phyloP scores from a whole-genome alignment of 257 asterid species.

The Solanum bukasovii region DNA sequence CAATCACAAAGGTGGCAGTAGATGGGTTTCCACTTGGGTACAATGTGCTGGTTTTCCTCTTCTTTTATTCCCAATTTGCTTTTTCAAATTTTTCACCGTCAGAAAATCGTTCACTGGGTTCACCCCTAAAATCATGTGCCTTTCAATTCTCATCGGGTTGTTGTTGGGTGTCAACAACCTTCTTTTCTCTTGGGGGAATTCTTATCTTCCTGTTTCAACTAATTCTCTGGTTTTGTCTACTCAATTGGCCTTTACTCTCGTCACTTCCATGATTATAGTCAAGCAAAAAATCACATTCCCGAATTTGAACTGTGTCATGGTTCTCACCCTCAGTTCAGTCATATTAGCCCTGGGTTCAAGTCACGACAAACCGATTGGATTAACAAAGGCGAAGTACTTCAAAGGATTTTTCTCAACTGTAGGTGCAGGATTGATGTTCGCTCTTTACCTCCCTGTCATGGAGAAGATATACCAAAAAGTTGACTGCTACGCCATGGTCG shows the following conservation, averaged over 20 bases:
- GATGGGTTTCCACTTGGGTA: slow-evolving; percentile 73
- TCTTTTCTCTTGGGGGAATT: slow-evolving; percentile 50
- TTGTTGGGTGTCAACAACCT: slow-evolving; percentile 50
- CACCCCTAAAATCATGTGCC: background rate
- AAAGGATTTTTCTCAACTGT: slow-evolving; percentile 46
- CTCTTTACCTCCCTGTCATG: slow-evolving; percentile 65
- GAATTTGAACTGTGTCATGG: slow-evolving; percentile 57
- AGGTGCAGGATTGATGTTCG: slow-evolving; percentile 56
- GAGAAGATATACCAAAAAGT: slow-evolving; percentile 41
- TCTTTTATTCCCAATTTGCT: slow-evolving; percentile 28
- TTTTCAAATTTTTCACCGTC: slow-evolving; percentile 24
- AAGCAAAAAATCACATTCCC: slow-evolving; percentile 40
- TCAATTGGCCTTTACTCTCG: slow-evolving; percentile 50
- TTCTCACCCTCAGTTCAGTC: slow-evolving; percentile 49
- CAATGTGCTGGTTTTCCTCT: slow-evolving; percentile 77
- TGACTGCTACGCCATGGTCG: slow-evolving; percentile 59
- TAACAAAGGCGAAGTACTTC: slow-evolving; percentile 24
- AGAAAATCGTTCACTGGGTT: slow-evolving; percentile 45
- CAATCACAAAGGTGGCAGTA: slow-evolving; percentile 59
- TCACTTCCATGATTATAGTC: slow-evolving; percentile 44
- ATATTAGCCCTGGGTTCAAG: slow-evolving; percentile 36
- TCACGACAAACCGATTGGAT: slow-evolving; percentile 27
- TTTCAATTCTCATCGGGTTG: slow-evolving; percentile 33
- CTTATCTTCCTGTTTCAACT: slow-evolving; percentile 65
- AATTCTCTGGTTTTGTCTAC: slow-evolving; percentile 45